phyloP scores from a whole-genome alignment of 306 rosid species.

The Acacia crassicarpa region DNA sequence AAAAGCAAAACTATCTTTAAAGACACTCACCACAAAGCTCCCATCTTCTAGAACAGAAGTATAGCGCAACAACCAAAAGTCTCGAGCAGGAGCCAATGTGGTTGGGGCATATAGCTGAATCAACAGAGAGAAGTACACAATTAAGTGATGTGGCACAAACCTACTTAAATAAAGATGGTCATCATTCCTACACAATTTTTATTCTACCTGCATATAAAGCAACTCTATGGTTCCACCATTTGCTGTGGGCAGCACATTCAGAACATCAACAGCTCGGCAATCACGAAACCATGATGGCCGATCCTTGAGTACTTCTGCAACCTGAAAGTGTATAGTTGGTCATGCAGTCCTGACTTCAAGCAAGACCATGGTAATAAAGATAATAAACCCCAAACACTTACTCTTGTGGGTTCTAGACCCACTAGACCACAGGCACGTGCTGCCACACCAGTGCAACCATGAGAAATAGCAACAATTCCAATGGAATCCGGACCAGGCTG shows the following conservation, averaged over 20 bases:
- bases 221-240: constrained; percentile 89
- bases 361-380: neutral
- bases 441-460: constrained; percentile 99
- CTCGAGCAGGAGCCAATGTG: constrained; percentile 88
- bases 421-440: constrained; percentile 99
- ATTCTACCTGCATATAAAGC: constrained; percentile 76
- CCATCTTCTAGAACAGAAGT: constrained; percentile 83
- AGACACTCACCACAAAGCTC: constrained; percentile 73
- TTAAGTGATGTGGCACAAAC: neutral
- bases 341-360: neutral
- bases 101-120: constrained; percentile 85
- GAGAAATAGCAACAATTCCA: constrained; percentile 99
- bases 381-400: constrained; percentile 37
- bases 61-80: constrained; percentile 87
- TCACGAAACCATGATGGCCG: constrained; percentile 88
- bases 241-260: constrained; percentile 69
- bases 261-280: constrained; percentile 73
- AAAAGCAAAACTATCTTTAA: neutral
- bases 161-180: neutral
- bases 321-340: constrained; percentile 38
- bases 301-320: constrained; percentile 83
- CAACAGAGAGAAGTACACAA: neutral
- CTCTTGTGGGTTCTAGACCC: constrained; percentile 99
- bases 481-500: constrained; percentile 99
- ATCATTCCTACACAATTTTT: neutral